Conservation (phyloP, 768 basidiomycete genomes). For the Coprinopsis marcescibilis region DNA sequence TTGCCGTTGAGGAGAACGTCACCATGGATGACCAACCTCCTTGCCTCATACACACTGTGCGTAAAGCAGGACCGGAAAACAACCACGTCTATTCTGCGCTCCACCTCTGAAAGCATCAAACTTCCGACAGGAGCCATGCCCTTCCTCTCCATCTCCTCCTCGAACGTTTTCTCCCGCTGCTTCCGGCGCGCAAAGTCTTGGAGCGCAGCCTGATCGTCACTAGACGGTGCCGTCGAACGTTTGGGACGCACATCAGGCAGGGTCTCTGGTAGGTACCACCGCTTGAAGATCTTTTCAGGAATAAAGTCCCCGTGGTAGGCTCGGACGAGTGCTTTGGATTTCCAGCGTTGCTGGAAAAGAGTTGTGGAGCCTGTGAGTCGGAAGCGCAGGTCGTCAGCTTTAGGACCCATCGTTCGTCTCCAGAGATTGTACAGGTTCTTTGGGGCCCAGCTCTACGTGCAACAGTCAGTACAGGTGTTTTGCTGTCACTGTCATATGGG, state of each 20-base stretch:
- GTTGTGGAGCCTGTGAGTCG: slow-evolving; percentile 44
- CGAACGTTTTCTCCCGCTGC: slow-evolving; percentile 41
- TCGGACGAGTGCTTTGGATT: slow-evolving; percentile 76
- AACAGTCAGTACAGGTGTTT: neutral
- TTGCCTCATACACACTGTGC: slow-evolving; percentile 84
- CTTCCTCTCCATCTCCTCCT: slow-evolving; percentile 48
- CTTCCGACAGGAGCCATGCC: slow-evolving; percentile 87
- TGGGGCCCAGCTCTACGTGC: slow-evolving; percentile 73
- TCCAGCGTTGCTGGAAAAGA: slow-evolving; percentile 91
- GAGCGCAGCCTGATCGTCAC: slow-evolving; percentile 41
- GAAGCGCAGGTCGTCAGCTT: slow-evolving; percentile 52
- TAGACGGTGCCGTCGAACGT: slow-evolving; percentile 28
- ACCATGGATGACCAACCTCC: slow-evolving; percentile 80
- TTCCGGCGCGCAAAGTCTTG: slow-evolving; percentile 57
- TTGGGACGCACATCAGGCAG: slow-evolving; percentile 82
- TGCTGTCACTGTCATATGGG: neutral
- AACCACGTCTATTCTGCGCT: slow-evolving; percentile 88
- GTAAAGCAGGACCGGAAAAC: slow-evolving; percentile 87
- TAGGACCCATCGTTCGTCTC: slow-evolving; percentile 57
- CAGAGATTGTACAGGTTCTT: slow-evolving; percentile 89
- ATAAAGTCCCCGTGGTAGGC: slow-evolving; percentile 97
- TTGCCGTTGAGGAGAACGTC: slow-evolving; percentile 85
- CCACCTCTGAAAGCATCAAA: slow-evolving; percentile 94
- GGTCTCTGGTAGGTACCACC: slow-evolving; percentile 85
- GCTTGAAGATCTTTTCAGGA: slow-evolving; percentile 87